Conservation (phyloP, 257 asterid genomes). For the Capsicum chinense region DNA sequence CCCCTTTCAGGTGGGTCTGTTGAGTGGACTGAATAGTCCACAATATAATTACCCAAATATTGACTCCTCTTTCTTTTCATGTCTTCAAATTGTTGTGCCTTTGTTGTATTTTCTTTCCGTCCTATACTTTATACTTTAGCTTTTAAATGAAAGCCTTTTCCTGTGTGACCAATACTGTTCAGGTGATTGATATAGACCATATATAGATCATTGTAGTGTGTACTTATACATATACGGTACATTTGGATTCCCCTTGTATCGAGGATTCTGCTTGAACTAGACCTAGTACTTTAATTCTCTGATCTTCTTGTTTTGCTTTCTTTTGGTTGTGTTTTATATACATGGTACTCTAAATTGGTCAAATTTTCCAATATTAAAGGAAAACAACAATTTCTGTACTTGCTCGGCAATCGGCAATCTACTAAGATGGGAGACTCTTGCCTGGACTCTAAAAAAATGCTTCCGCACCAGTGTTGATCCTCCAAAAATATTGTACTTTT, state of each 20-base stretch:
- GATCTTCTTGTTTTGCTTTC: background rate
- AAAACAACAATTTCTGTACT: constrained; percentile 6
- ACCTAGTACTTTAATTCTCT: background rate
- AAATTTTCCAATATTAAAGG: background rate
- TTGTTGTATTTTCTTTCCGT: constrained; percentile 40
- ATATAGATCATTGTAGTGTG: constrained; percentile 29
- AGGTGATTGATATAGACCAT: constrained; percentile 48
- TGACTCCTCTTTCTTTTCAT: constrained; percentile 76
- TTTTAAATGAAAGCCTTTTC: constrained; percentile 16
- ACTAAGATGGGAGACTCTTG: too few species aligned
- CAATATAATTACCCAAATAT: constrained; percentile 59
- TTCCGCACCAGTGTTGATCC: too few species aligned
- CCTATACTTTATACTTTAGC: constrained; percentile 33
- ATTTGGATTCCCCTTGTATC: constrained; percentile 26
- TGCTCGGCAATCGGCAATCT: background rate
- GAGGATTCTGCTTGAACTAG: background rate
- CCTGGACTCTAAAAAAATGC: too few species aligned
- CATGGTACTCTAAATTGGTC: background rate
- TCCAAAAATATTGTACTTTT: too few species aligned
- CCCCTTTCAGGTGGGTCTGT: constrained; percentile 51
- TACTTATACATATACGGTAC: constrained; percentile 44
- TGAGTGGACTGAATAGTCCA: constrained; percentile 76
- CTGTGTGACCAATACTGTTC: constrained; percentile 13
- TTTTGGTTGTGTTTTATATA: background rate
- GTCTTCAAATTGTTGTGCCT: constrained; percentile 56